These are phyloP conservation scores for Fraxinus xanthoxyloides DNA, from an alignment of 305 asterid genomes.

Conservation along the genomic window DNA sequence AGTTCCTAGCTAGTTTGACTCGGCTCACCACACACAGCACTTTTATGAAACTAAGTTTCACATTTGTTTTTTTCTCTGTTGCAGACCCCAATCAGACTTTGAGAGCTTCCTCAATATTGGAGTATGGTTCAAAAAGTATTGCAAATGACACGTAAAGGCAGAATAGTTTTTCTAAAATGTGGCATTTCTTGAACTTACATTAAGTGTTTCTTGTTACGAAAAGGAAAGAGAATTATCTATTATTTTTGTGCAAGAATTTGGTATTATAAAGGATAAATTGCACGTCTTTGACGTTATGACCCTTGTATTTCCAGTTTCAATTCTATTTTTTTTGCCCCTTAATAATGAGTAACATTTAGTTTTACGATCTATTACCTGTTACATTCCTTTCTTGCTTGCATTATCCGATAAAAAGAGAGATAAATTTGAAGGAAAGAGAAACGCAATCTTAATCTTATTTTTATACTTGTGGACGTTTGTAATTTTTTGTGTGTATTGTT, in stretches of 20 bases:
- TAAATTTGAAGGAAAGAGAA: neutral
- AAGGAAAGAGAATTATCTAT: neutral
- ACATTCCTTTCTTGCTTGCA: neutral
- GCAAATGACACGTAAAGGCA: conserved; percentile 32
- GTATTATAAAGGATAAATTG: neutral
- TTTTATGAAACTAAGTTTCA: neutral
- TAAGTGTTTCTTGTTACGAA: neutral
- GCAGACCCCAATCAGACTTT: conserved; percentile 72
- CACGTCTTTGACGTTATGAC: neutral
- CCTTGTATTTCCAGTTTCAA: neutral
- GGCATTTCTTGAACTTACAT: neutral
- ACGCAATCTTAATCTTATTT: neutral
- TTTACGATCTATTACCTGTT: neutral
- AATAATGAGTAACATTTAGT: neutral
- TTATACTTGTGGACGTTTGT: neutral
- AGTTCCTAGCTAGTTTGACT: neutral
- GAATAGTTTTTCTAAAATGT: neutral
- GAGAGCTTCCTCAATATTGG: conserved; percentile 80
- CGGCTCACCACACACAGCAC: neutral
- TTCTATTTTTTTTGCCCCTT: neutral
- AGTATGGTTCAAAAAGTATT: conserved; percentile 68
- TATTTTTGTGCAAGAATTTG: neutral
- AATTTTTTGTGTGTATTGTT: neutral
- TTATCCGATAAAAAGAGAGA: neutral
- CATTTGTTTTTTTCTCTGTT: conserved; percentile 10